Conservation (phyloP, 306 rosid genomes). For the Betula pendula region DNA sequence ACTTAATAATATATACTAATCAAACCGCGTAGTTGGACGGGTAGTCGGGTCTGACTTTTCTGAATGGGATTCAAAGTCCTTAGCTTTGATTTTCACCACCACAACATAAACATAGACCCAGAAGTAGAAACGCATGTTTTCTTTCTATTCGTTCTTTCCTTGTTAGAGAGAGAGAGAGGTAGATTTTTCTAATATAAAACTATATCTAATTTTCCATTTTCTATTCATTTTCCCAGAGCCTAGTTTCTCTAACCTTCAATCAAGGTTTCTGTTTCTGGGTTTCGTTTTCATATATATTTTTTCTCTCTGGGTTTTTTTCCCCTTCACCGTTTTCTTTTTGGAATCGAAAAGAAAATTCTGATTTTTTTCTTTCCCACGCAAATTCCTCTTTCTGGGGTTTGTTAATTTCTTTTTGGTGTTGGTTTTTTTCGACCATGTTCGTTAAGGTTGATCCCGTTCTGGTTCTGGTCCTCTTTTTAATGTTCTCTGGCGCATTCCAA, state of each 20-base stretch:
- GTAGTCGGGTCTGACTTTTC: constrained; percentile 24
- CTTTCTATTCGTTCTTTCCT: constrained; percentile 10
- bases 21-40: constrained; percentile 70
- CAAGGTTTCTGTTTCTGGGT: constrained; percentile 25
- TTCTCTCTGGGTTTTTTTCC: constrained; percentile 9
- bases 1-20: not conserved
- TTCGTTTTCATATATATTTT: not conserved
- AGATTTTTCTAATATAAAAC: not conserved
- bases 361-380: not conserved
- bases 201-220: not conserved
- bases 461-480: constrained; percentile 39
- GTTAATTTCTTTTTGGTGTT: constrained; percentile 21
- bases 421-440: constrained; percentile 50
- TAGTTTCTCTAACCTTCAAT: not conserved
- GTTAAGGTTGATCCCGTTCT: constrained; percentile 33
- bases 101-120: too few relatives aligned
- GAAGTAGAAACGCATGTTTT: not conserved
- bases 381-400: constrained; percentile 30
- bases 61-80: constrained; percentile 35
- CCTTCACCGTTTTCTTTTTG: not conserved
- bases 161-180: not conserved
- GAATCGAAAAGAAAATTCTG: not conserved
- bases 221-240: not conserved
- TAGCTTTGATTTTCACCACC: constrained; percentile 30
- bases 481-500: constrained; percentile 29